phyloP scores from a whole-genome alignment of 2,329 filamentous ascomycete species.

The Coleophoma crateriformis region DNA sequence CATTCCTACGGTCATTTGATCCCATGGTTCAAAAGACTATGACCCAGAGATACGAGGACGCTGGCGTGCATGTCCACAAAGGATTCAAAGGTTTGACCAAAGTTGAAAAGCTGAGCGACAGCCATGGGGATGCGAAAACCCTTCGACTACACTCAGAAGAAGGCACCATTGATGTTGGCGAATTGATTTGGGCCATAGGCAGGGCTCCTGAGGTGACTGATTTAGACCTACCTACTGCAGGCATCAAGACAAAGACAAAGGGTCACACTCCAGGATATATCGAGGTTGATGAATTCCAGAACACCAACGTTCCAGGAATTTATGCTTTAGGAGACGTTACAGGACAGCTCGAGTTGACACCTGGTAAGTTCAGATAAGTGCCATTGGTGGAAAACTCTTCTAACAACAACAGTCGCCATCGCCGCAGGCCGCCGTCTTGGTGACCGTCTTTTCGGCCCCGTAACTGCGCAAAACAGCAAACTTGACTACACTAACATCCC shows the following conservation, averaged over 20 bases:
- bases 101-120: slow-evolving; percentile 26
- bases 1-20: slow-evolving; percentile 44
- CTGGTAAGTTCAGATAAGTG: slow-evolving; percentile 28
- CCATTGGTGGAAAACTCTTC: background rate
- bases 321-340: slow-evolving; percentile 46
- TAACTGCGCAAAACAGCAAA: slow-evolving; percentile 34
- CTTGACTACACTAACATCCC: slow-evolving; percentile 44
- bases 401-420: slow-evolving; percentile 35
- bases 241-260: slow-evolving; percentile 31
- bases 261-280: slow-evolving; percentile 38
- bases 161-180: slow-evolving; percentile 37
- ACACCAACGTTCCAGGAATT: slow-evolving; percentile 38
- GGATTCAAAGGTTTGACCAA: slow-evolving; percentile 40
- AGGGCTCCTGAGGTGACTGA: slow-evolving; percentile 37
- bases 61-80: slow-evolving; percentile 40
- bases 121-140: slow-evolving; percentile 34
- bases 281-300: slow-evolving; percentile 42
- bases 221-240: slow-evolving; percentile 33
- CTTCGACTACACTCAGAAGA: slow-evolving; percentile 37
- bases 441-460: slow-evolving; percentile 41
- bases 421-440: slow-evolving; percentile 43
- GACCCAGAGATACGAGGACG: slow-evolving; percentile 42
- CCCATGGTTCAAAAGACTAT: slow-evolving; percentile 46
- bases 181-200: slow-evolving; percentile 44
- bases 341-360: slow-evolving; percentile 43